Evolutionary conservation across 2,329 filamentous ascomycete genomes (phyloP), one percentile per base, ranked within the genome.

Genomic region (Cytospora mali): DNA sequence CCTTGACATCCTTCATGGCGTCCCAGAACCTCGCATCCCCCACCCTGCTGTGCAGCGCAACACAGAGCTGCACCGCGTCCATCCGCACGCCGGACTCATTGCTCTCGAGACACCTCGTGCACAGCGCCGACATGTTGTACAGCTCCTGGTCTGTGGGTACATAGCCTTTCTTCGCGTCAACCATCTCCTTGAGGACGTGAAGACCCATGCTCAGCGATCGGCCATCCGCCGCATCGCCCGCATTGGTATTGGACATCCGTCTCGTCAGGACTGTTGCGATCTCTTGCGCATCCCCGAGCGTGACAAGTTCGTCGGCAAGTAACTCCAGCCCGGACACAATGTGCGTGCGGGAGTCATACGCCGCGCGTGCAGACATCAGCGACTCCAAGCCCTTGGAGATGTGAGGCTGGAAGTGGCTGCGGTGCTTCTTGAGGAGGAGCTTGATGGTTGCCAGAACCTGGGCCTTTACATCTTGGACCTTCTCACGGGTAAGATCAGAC

Each of bases 1-100:
- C 89, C 70, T 85, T 84, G 33, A 90, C 81, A 11, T 78, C 82
- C 62, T 80, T 84, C 69, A 93, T 79, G 27, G 82, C 81, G 35
- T 82, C 82, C 90, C 90, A 94, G 72, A 93, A 93, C 31, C 70
- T 71, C 11, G 70, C 74, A 60, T 88, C 85, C 14, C 86, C 86
- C 10, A 89, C 80, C 13, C 83, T 75, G 53, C 81, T 79, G 72
- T 93, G 89, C 65, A 93, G 76, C 63, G 88, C 86, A 28, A 92
- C 87, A 69, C 90, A 92, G n/a, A 93, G 80, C 72, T 91, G 87
- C 52, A 93, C 88, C n/a, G 90, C 88, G 65, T 91, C 90, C 81
- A 92, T 90, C 48, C 86, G 80, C 9, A 89, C 86, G 7, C 83
- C 85, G 54, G 84, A 87, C 69, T 88, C 85, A 28, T 76, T 71